Conservation (phyloP, 371 early-diverging fungal species). For the Syncephalastrum contaminatum region DNA sequence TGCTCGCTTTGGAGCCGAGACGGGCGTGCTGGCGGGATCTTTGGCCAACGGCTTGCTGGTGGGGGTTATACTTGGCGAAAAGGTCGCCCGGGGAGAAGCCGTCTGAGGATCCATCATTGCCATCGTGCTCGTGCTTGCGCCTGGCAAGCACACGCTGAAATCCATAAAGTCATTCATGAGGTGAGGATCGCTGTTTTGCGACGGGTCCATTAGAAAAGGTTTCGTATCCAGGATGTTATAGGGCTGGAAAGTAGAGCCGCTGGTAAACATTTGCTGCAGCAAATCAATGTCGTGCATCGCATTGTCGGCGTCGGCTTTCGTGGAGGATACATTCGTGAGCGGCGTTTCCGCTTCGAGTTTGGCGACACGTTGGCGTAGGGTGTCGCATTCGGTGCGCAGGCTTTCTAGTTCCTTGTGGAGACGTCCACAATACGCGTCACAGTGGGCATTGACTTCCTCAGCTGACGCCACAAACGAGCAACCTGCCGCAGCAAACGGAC, state of each 20-base stretch:
- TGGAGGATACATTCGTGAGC: slow-evolving; percentile 4
- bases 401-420: slow-evolving; percentile 33
- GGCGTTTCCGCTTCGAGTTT: slow-evolving; percentile 6
- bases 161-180: slow-evolving; percentile 8
- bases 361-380: slow-evolving; percentile 21
- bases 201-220: not conserved
- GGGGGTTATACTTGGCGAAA: not conserved
- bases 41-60: not conserved
- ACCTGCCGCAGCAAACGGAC: slow-evolving; percentile 36
- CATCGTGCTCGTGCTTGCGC: not conserved
- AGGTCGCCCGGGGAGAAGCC: not conserved
- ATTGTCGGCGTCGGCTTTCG: slow-evolving; percentile 7
- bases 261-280: slow-evolving; percentile 36
- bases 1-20: slow-evolving; percentile 34
- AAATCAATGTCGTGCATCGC: slow-evolving; percentile 30
- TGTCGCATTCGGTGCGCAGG: slow-evolving; percentile 33
- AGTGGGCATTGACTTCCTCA: slow-evolving; percentile 29
- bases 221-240: slow-evolving; percentile 2
- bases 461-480: slow-evolving; percentile 41
- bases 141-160: slow-evolving; percentile 10
- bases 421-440: slow-evolving; percentile 40
- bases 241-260: slow-evolving; percentile 16
- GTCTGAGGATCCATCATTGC: not conserved
- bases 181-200: not conserved
- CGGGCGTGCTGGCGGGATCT: not conserved